These are phyloP conservation scores for Colletotrichum sp. DNA, from an alignment of 2,329 filamentous ascomycete species.

Conservation along the genomic window DNA sequence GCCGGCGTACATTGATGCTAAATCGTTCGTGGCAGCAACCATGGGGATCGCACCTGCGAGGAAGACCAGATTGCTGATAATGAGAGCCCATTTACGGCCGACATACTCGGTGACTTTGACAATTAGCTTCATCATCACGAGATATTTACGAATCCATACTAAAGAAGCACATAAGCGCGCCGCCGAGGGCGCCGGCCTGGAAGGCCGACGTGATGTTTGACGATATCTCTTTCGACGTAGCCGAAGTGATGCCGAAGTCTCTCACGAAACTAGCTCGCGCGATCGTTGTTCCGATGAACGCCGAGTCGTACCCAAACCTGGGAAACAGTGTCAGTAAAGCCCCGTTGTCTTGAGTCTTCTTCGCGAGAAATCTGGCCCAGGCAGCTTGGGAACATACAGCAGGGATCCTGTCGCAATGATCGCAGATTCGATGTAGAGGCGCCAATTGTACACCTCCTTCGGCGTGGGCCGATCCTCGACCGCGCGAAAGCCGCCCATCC, in stretches of 20 bases:
- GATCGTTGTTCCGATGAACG: conserved; percentile 61
- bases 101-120: conserved; percentile 47
- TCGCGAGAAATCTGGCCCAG: not conserved
- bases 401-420: conserved; percentile 54
- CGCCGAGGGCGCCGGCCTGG: conserved; percentile 58
- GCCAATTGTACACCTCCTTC: conserved; percentile 59
- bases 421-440: conserved; percentile 51
- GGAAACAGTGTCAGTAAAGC: too few species aligned
- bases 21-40: conserved; percentile 42
- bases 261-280: conserved; percentile 50
- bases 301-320: conserved; percentile 57
- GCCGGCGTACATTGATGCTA: conserved; percentile 54
- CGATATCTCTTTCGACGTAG: conserved; percentile 34
- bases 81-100: conserved; percentile 55
- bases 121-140: fast-evolving
- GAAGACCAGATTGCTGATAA: conserved; percentile 49
- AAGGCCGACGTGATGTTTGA: conserved; percentile 52
- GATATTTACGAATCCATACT: conserved; percentile 22
- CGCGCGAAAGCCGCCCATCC: conserved; percentile 46
- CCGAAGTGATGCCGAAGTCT: conserved; percentile 39
- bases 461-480: conserved; percentile 62
- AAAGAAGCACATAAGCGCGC: conserved; percentile 53
- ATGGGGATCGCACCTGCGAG: conserved; percentile 49
- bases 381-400: conserved; percentile 31
- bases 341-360: not conserved